Conservation (phyloP, 1,139 yeast species). For the Blastobotrys persicus region DNA sequence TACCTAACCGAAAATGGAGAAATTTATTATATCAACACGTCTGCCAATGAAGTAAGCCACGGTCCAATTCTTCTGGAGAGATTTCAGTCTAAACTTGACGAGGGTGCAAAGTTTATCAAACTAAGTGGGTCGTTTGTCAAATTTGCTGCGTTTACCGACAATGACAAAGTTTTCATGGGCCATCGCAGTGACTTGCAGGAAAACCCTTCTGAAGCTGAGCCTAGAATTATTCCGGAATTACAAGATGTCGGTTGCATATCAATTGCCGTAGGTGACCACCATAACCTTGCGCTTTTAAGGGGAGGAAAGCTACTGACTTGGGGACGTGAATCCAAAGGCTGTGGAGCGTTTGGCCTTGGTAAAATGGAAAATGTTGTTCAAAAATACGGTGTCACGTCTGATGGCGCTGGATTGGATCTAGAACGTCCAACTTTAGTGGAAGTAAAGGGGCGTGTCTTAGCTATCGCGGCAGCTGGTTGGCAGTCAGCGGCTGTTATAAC, state of each 20-base stretch:
- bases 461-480: constrained; percentile 77
- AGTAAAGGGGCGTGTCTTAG: constrained; percentile 45
- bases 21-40: constrained; percentile 42
- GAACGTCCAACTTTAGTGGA: constrained; percentile 46
- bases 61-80: constrained; percentile 14
- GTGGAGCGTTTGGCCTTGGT: constrained; percentile 76
- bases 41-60: constrained; percentile 7
- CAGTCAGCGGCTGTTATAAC: constrained; percentile 62
- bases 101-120: constrained; percentile 30
- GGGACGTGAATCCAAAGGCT: constrained; percentile 62
- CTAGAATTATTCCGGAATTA: constrained; percentile 42
- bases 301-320: constrained; percentile 63
- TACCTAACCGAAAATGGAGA: constrained; percentile 49
- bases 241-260: constrained; percentile 55
- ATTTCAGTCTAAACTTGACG: constrained; percentile 15
- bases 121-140: constrained; percentile 50
- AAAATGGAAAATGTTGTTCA: constrained; percentile 35
- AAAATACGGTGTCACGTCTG: constrained; percentile 33
- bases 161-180: constrained; percentile 51
- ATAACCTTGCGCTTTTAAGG: constrained; percentile 58
- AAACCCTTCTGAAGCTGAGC: constrained; percentile 22
- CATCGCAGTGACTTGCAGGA: constrained; percentile 21
- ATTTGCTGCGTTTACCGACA: constrained; percentile 55
- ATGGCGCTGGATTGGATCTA: constrained; percentile 44
- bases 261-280: constrained; percentile 73